Conservation (phyloP, 2,329 filamentous ascomycete species). For the Pseudopyricularia cyperi region DNA sequence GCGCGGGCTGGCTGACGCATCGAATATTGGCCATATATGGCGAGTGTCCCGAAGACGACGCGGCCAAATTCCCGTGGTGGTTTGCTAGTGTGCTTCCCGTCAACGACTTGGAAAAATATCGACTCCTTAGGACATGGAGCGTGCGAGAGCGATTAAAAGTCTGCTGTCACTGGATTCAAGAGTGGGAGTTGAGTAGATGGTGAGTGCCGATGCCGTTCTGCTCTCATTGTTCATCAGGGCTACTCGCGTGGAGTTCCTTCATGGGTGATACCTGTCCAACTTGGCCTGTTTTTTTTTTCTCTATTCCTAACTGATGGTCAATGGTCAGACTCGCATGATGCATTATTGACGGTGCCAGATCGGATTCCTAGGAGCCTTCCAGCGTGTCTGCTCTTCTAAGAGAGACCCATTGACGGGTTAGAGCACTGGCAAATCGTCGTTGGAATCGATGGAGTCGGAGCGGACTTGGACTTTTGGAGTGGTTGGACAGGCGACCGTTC, state of each 20-base stretch:
- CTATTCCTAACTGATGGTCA: not conserved
- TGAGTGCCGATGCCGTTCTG: not conserved
- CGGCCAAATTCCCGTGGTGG: constrained; percentile 78
- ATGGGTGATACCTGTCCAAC: too few species aligned
- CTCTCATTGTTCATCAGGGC: too few species aligned
- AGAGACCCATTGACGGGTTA: too few species aligned
- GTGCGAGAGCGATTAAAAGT: constrained; percentile 76
- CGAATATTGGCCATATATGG: constrained; percentile 65
- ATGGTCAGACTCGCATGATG: not conserved
- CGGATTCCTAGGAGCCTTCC: not conserved
- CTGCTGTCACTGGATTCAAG: constrained; percentile 63
- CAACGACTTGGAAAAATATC: constrained; percentile 66
- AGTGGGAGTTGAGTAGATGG: constrained; percentile 39
- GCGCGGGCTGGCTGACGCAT: constrained; percentile 62
- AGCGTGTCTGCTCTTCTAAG: not conserved
- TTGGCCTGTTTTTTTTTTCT: too few species aligned
- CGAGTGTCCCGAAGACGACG: constrained; percentile 56
- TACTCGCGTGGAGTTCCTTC: too few species aligned
- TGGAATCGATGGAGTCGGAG: too few species aligned
- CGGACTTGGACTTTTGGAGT: too few species aligned
- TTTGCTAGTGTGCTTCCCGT: constrained; percentile 73
- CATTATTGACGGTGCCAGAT: not conserved
- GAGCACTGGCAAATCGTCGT: too few species aligned
- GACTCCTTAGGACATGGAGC: constrained; percentile 57
- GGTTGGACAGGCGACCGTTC: too few species aligned